Conservation (phyloP, 257 asterid species). For the Apocynum venetum region DNA sequence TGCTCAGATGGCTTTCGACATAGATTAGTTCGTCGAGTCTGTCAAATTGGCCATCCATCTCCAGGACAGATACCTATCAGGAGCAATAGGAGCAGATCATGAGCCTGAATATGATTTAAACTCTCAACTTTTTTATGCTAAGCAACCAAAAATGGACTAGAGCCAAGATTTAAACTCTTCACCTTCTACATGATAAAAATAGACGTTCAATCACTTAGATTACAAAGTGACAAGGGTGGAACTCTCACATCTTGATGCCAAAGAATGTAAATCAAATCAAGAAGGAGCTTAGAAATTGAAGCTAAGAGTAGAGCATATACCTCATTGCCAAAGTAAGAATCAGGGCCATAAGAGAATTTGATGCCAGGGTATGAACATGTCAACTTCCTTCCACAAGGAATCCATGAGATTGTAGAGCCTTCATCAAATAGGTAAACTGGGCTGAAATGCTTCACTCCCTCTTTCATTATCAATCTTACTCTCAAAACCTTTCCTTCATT, state of each 20-base stretch:
- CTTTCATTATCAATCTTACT: constrained; percentile 85
- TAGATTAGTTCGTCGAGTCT: constrained; percentile 90
- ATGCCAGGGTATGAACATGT: constrained; percentile 99
- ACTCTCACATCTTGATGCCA: too few relatives aligned
- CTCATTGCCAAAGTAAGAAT: constrained; percentile 79
- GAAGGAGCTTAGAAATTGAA: too few relatives aligned
- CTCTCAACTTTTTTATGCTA: too few relatives aligned
- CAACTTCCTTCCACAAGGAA: constrained; percentile 95
- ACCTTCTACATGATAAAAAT: too few relatives aligned
- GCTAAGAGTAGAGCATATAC: constrained; percentile 25
- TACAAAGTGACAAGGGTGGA: too few relatives aligned
- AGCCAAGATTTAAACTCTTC: too few relatives aligned
- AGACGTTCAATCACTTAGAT: too few relatives aligned
- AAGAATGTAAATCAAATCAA: too few relatives aligned
- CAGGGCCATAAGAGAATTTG: constrained; percentile 88
- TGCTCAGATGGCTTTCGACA: constrained; percentile 94
- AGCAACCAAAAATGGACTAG: too few relatives aligned
- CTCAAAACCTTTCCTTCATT: constrained; percentile 89
- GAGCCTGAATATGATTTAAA: neutral
- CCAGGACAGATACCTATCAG: constrained; percentile 78
- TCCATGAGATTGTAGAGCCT: constrained; percentile 94
- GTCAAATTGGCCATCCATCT: constrained; percentile 98
- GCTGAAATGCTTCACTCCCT: constrained; percentile 73
- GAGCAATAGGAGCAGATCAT: neutral
- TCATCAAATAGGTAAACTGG: constrained; percentile 95